Base-by-base conservation (phyloP, 805 yeast species). In the Ogataea minuta region DNA sequence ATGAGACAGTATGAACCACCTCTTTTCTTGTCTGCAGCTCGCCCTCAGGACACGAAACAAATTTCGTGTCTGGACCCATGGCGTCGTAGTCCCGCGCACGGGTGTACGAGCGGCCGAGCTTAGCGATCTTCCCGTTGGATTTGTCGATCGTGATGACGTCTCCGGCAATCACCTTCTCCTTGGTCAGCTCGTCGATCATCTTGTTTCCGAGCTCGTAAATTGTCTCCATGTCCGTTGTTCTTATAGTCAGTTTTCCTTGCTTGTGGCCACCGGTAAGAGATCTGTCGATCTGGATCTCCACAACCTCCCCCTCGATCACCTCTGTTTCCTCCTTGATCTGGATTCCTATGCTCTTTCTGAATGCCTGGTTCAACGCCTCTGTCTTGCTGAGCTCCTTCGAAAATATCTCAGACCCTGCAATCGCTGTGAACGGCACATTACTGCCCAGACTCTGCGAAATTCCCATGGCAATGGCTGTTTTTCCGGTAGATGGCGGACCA, bases 401-500 rank as follows among this genome's bases (percentile, higher is more conserved):
- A 56, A 81, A 93, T 45, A 93, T 71, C 66, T 93, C 99, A 43
- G 89, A 79, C 26, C 97, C 99, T 16, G 95, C 97, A 54, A 93
- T 81, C 4, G 98, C 98, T 57, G 96, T 90, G 61, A 93, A 93
- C 32, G 99, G 99, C 39, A 93, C 98, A 59, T 91, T 89, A 27
- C 95, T 93, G 4, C 99, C 99, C 53, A 93, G 72, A 61, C 88
- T 96, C 62, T 93, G 98, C 3, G 97, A 87, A 41, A 93, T 81
- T 2, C 97, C 99, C 54, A 93, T 72, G 0, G 98, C 98, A 55
- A 93, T 74, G 1, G 99, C 99, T 3, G 99, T 93, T 62, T 93
- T 93, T 59, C 99, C 99, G 5, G 98, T 91, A 0, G 98, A 96
- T 8, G 99, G 98, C 5, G 95, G 95, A 36, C 99, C 99, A 1